Conservation (phyloP, 345 rosid genomes). For the Turritis glabra region DNA sequence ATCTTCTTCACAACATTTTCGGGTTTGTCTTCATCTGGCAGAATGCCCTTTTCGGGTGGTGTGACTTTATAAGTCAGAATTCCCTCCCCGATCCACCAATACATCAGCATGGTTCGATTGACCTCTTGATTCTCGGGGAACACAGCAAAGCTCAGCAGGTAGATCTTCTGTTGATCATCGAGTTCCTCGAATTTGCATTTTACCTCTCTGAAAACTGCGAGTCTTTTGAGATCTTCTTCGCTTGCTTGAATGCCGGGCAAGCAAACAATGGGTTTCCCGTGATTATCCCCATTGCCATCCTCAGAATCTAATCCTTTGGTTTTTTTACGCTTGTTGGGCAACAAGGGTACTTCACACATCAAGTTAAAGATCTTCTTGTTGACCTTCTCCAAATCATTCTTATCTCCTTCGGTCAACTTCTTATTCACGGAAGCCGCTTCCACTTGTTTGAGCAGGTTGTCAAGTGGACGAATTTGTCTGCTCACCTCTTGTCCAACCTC, state of each 20-base stretch:
- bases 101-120: constrained; percentile 46
- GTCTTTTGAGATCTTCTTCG: background rate
- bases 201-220: constrained; percentile 8
- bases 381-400: constrained; percentile 30
- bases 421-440: too few species aligned
- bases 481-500: too few species aligned
- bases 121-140: constrained; percentile 53
- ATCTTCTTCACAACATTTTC: constrained; percentile 20
- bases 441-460: background rate
- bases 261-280: constrained; percentile 17
- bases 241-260: constrained; percentile 27
- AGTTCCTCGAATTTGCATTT: constrained; percentile 4
- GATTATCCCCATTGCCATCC: background rate
- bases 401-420: background rate
- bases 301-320: background rate
- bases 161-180: background rate
- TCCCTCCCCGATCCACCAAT: constrained; percentile 64
- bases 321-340: constrained; percentile 26
- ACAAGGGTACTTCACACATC: constrained; percentile 38
- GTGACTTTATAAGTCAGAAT: background rate
- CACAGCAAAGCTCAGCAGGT: constrained; percentile 46
- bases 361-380: constrained; percentile 42
- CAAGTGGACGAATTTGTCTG: background rate
- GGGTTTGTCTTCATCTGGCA: background rate
- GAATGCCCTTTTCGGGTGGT: background rate